Percentiles rank a stretch among this genome's conserved stretches.
These are phyloP conservation scores for Clonostachys chloroleuca DNA, from an alignment of 2,329 filamentous ascomycete genomes.

Conservation along the genomic window DNA sequence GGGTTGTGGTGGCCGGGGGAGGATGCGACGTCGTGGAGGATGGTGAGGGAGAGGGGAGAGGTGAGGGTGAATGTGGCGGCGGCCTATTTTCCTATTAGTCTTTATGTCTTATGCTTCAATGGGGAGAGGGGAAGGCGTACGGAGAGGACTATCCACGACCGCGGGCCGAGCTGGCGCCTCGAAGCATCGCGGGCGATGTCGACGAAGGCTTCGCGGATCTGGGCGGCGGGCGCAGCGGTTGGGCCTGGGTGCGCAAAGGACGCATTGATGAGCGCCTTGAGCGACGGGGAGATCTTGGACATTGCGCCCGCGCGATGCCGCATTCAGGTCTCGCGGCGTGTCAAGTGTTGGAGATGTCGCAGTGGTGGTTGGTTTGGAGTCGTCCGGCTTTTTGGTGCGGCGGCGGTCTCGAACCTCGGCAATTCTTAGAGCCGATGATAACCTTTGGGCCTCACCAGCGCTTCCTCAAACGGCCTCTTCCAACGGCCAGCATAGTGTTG, in stretches of 20 bases:
- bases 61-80: slow-evolving; percentile 84
- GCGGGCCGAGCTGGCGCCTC: slow-evolving; percentile 53
- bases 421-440: too few species aligned
- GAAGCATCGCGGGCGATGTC: slow-evolving; percentile 59
- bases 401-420: too few species aligned
- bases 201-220: slow-evolving; percentile 51
- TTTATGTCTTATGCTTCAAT: neutral
- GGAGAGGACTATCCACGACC: slow-evolving; percentile 65
- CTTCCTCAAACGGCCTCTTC: too few species aligned
- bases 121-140: slow-evolving; percentile 28
- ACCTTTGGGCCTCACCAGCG: too few species aligned
- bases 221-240: slow-evolving; percentile 57
- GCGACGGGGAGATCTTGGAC: slow-evolving; percentile 67
- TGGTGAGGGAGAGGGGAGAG: slow-evolving; percentile 68
- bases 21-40: slow-evolving; percentile 51
- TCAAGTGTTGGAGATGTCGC: too few species aligned
- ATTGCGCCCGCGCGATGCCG: slow-evolving; percentile 30
- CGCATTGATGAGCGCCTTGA: slow-evolving; percentile 72
- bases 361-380: too few species aligned
- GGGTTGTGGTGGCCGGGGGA: slow-evolving; percentile 8
- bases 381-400: too few species aligned
- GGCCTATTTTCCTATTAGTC: slow-evolving; percentile 40
- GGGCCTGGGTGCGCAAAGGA: slow-evolving; percentile 62
- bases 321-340: too few species aligned
- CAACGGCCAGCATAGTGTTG: too few species aligned